phyloP scores from a whole-genome alignment of 1,284 basidiomycete genomes.

The Ustilago trichophora region DNA sequence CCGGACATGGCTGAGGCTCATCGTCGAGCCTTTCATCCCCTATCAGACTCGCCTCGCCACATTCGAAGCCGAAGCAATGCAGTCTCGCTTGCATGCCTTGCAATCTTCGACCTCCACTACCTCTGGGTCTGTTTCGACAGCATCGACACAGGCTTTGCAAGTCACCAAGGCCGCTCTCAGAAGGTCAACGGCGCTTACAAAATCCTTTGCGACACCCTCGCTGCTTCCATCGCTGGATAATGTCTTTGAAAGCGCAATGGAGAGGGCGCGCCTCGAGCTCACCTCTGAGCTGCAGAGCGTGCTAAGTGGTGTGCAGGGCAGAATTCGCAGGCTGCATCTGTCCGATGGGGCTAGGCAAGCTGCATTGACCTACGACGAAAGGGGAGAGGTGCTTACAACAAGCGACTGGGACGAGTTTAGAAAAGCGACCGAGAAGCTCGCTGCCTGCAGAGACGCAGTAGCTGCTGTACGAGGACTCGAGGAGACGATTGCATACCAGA shows the following conservation, averaged over 20 bases:
- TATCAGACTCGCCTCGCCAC: slow-evolving; percentile 36
- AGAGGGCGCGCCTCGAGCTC: not conserved
- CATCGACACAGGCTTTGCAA: slow-evolving; percentile 15
- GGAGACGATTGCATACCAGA: slow-evolving; percentile 25
- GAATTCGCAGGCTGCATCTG: slow-evolving; percentile 22
- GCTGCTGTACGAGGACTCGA: slow-evolving; percentile 18
- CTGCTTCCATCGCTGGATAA: slow-evolving; percentile 25
- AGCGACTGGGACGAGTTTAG: slow-evolving; percentile 44
- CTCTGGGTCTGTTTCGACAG: slow-evolving; percentile 1
- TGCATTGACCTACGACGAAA: slow-evolving; percentile 27
- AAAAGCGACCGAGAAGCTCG: slow-evolving; percentile 25
- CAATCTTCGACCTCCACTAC: slow-evolving; percentile 9
- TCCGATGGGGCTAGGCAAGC: slow-evolving; percentile 11
- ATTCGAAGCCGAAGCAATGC: slow-evolving; percentile 44
- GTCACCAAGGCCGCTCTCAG: slow-evolving; percentile 15
- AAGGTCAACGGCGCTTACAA: slow-evolving; percentile 24
- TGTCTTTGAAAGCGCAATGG: slow-evolving; percentile 9
- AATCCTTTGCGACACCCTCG: slow-evolving; percentile 22
- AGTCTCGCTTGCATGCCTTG: slow-evolving; percentile 12
- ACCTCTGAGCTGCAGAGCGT: slow-evolving; percentile 7
- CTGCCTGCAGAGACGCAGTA: slow-evolving; percentile 22
- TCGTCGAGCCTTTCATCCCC: slow-evolving; percentile 32
- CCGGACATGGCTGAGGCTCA: slow-evolving; percentile 27
- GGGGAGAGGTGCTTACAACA: slow-evolving; percentile 26
- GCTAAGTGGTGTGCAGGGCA: slow-evolving; percentile 2